A percentile compares a stretch with the other conserved stretches of the same genome.
Conservation (phyloP, 768 basidiomycete genomes). For the Mycena alexandri region DNA sequence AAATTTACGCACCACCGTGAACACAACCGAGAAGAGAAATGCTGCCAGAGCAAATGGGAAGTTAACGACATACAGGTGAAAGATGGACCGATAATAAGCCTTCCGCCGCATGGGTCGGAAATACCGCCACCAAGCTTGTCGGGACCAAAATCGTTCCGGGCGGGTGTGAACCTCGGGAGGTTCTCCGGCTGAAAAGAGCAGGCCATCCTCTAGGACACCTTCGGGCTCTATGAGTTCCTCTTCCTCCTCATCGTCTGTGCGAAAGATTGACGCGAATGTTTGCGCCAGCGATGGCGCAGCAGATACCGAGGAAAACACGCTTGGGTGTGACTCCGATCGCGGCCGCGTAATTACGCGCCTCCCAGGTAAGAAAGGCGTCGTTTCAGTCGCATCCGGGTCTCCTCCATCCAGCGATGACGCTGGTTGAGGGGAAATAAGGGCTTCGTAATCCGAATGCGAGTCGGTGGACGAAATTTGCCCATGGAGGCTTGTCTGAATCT, state of each 20-base stretch:
- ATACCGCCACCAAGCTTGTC: slow-evolving; percentile 64
- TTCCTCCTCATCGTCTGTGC: slow-evolving; percentile 58
- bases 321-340: slow-evolving; percentile 71
- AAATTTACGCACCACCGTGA: slow-evolving; percentile 75
- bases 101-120: slow-evolving; percentile 69
- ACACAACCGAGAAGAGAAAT: slow-evolving; percentile 85
- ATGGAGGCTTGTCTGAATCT: slow-evolving; percentile 46
- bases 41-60: slow-evolving; percentile 84
- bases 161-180: slow-evolving; percentile 27
- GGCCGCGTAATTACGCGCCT: slow-evolving; percentile 52
- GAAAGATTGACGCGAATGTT: slow-evolving; percentile 78
- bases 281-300: slow-evolving; percentile 75
- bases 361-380: slow-evolving; percentile 60
- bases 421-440: slow-evolving; percentile 40
- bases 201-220: slow-evolving; percentile 22
- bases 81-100: slow-evolving; percentile 74
- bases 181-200: slow-evolving; percentile 32
- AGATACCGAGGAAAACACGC: slow-evolving; percentile 62
- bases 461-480: slow-evolving; percentile 49
- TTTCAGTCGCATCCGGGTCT: slow-evolving; percentile 55
- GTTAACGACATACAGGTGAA: slow-evolving; percentile 81
- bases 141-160: slow-evolving; percentile 46
- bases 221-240: slow-evolving; percentile 35
- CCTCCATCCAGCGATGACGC: slow-evolving; percentile 39
- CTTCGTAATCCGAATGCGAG: slow-evolving; percentile 52